Evolutionary conservation across 2,329 filamentous ascomycete species (phyloP).

Genomic region (Saccharata proteae): DNA sequence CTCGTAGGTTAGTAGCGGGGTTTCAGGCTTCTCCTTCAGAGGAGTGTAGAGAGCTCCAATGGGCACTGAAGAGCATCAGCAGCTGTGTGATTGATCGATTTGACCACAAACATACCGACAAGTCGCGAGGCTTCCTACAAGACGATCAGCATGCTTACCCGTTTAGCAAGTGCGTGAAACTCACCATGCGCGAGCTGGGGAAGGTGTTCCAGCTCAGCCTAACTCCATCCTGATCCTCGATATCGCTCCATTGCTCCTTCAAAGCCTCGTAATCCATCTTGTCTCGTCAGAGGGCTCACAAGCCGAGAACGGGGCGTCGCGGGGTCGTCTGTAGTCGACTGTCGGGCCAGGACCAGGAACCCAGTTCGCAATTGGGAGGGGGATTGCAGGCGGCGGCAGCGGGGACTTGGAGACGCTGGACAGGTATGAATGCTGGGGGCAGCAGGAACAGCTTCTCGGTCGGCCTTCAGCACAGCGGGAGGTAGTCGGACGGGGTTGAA

Average conservation of each 20-base stretch:
- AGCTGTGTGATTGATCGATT: too few species aligned
- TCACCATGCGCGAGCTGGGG: constrained; percentile 86
- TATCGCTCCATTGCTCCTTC: constrained; percentile 93
- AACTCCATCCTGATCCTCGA: constrained; percentile 92
- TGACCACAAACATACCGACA: constrained; percentile 37
- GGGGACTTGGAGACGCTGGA: not conserved
- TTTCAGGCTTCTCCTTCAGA: constrained; percentile 85
- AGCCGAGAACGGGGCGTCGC: not conserved
- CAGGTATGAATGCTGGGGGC: not conserved
- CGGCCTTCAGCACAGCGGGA: not conserved
- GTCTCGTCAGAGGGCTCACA: constrained; percentile 7
- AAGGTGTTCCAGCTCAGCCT: constrained; percentile 98
- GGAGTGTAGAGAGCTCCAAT: constrained; percentile 95
- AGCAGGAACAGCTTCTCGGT: constrained; percentile 2
- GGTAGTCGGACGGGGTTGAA: not conserved
- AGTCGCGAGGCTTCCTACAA: constrained; percentile 82
- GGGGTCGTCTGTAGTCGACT: too few species aligned
- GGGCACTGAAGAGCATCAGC: constrained; percentile 46
- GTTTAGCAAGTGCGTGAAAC: constrained; percentile 5
- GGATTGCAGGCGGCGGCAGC: constrained; percentile 3
- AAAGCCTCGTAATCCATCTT: constrained; percentile 84
- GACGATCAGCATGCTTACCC: constrained; percentile 5
- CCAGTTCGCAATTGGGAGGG: constrained; percentile 1
- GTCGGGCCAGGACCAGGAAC: not conserved
- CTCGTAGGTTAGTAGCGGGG: constrained; percentile 85